Percentiles rank a stretch among this genome's conserved stretches.
Conservation (phyloP, 225 moss, liverwort and hornwort genomes). For the Lunularia cruciata region DNA sequence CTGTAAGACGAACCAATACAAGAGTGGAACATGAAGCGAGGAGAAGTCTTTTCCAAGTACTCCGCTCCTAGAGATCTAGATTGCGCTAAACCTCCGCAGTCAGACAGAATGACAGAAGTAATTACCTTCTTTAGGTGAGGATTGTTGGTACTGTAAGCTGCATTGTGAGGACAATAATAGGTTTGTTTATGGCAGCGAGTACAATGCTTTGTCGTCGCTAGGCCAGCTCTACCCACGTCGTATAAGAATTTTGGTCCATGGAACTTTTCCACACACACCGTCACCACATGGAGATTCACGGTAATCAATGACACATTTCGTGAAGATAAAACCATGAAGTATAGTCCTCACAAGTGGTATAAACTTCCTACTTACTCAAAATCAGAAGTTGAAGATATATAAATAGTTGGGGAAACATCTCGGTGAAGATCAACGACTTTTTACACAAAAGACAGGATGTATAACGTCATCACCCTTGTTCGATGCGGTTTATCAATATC, state of each 20-base stretch:
- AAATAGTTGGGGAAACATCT: neutral
- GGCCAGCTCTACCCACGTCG: conserved; percentile 71
- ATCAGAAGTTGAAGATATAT: neutral
- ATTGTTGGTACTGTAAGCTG: conserved; percentile 84
- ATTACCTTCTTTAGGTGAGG: conserved; percentile 60
- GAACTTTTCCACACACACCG: conserved; percentile 37
- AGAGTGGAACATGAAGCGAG: too few relatives aligned
- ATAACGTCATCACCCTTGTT: conserved; percentile 48
- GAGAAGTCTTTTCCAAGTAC: too few relatives aligned
- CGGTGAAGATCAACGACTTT: neutral
- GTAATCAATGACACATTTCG: neutral
- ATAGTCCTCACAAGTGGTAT: conserved; percentile 68
- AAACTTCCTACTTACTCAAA: conserved; percentile 83
- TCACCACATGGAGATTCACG: neutral
- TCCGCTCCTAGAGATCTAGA: too few relatives aligned
- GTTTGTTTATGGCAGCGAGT: conserved; percentile 76
- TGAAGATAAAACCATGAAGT: neutral
- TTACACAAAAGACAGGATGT: neutral
- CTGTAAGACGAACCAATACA: too few relatives aligned
- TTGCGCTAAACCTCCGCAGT: too few relatives aligned
- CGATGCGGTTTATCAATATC: conserved; percentile 69
- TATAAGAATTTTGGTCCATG: conserved; percentile 71
- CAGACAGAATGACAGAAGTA: too few relatives aligned
- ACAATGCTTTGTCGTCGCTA: conserved; percentile 72
- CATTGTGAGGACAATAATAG: conserved; percentile 68